These are phyloP conservation scores for Talaromyces nanjingensis DNA, from an alignment of 495 filamentous ascomycete genomes.

Conservation along the genomic window DNA sequence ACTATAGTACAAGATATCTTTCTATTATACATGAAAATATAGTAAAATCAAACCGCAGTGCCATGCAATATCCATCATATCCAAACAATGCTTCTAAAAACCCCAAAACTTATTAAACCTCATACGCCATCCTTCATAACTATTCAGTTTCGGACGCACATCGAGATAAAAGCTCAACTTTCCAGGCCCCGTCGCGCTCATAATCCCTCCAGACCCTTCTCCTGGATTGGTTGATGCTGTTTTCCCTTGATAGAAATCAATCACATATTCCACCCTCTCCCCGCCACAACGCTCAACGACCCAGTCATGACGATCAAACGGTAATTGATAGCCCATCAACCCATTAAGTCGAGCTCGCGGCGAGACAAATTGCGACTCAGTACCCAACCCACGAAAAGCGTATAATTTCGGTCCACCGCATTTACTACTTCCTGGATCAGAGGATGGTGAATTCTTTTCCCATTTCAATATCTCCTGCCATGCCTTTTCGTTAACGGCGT, in stretches of 20 bases:
- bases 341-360: constrained; percentile 78
- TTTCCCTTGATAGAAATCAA: constrained; percentile 92
- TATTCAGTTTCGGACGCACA: constrained; percentile 91
- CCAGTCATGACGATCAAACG: constrained; percentile 98
- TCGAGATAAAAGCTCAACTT: constrained; percentile 90
- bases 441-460: constrained; percentile 58
- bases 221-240: neutral
- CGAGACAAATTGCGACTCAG: constrained; percentile 60
- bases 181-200: constrained; percentile 42
- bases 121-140: constrained; percentile 84
- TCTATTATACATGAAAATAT: neutral
- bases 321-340: constrained; percentile 75
- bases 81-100: constrained; percentile 23
- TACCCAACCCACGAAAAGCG: constrained; percentile 66
- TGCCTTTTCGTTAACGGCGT: constrained; percentile 88
- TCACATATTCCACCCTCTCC: constrained; percentile 85
- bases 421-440: constrained; percentile 44
- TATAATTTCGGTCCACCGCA: constrained; percentile 80
- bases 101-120: constrained; percentile 57
- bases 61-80: constrained; percentile 1
- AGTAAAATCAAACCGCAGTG: neutral
- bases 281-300: constrained; percentile 84
- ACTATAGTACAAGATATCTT: neutral
- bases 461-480: constrained; percentile 80
- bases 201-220: constrained; percentile 22